Conservation (phyloP, 2,329 filamentous ascomycete species). For the Pestalotiopsis fici region DNA sequence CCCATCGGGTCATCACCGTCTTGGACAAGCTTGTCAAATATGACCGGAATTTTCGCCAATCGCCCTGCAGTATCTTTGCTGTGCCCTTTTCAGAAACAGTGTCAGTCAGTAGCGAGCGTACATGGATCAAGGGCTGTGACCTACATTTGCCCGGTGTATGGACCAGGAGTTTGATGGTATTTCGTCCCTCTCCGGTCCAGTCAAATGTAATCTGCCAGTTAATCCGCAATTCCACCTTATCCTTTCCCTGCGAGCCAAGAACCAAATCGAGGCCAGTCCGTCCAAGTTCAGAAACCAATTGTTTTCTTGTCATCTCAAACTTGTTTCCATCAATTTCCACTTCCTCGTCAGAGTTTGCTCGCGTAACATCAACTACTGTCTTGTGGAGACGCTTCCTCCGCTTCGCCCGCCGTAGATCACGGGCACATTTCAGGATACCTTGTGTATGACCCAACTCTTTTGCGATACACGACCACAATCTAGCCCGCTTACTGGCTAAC, state of each 20-base stretch:
- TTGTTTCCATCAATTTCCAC: conserved; percentile 15
- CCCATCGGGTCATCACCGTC: conserved; percentile 54
- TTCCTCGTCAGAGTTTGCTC: conserved; percentile 21
- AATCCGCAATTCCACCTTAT: conserved; percentile 45
- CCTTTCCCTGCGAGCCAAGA: conserved; percentile 27
- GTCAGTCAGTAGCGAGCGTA: neutral
- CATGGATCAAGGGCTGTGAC: conserved; percentile 28
- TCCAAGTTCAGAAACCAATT: conserved; percentile 56
- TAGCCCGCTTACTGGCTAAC: conserved; percentile 58
- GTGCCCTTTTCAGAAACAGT: conserved; percentile 48
- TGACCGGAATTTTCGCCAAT: conserved; percentile 56
- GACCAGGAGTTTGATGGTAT: conserved; percentile 53
- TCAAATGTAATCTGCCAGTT: conserved; percentile 68
- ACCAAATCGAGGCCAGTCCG: conserved; percentile 49
- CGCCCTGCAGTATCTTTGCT: conserved; percentile 57
- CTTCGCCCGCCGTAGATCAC: conserved; percentile 26
- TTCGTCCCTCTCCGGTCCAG: conserved; percentile 72
- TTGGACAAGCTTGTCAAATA: conserved; percentile 61
- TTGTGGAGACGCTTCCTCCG: conserved; percentile 14
- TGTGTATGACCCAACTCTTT: conserved; percentile 42
- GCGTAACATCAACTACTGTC: conserved; percentile 11
- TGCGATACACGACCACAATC: conserved; percentile 62
- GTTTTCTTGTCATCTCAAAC: conserved; percentile 33
- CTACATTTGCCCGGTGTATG: conserved; percentile 65
- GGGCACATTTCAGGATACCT: conserved; percentile 29